Evolutionary conservation across 208 protist species (phyloP), one percentile per base, ranked within the genome.

Genomic region (Leishmania guyanensis): DNA sequence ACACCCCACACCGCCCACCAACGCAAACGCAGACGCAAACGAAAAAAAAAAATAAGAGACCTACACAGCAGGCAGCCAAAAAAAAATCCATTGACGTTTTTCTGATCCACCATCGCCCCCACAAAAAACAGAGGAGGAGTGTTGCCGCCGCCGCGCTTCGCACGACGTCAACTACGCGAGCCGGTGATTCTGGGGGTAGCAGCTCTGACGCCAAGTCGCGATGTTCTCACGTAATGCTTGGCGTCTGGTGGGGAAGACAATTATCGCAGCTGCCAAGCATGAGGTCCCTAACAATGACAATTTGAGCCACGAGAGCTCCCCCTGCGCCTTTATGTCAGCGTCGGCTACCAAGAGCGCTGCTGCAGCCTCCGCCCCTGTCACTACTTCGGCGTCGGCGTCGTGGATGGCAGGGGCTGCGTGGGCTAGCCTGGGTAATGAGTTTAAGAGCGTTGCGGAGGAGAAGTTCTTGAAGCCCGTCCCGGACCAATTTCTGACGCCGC

Each of bases 351-450:
- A 65, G 36, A 26, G 68, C 1, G 54, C 22, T 33, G 75, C 76
- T 6, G 50, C 48, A 29, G 29, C 50, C 58, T 29, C 56, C 14
- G 76, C 79, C 6, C 16, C 77, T n/a, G 70, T 77, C 5, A 36
- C 66, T 29, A 56, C 71, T 0, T 65, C 83, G 20, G 68, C 82
- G 14, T 72, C 78, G 68, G 72, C 88, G 14, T 89, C 86, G 51
- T 97, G 93, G 92, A 95, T 97, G 92, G 88, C 91, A 12, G 93
- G 88, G 29, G 93, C 93, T 5, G 93, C 93, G 73, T 97, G 92
- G 91, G 93, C 93, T 26, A 93, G 89, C 78, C 85, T 97, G 43
- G 91, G 93, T n/a, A 88, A 65, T 58, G 93, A 97, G 84, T 95
- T 97, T 84, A 89, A 92, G 66, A 86, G 74, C 16, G 91, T 97